phyloP scores from a whole-genome alignment of 345 rosid species.

The Camelina neglecta region DNA sequence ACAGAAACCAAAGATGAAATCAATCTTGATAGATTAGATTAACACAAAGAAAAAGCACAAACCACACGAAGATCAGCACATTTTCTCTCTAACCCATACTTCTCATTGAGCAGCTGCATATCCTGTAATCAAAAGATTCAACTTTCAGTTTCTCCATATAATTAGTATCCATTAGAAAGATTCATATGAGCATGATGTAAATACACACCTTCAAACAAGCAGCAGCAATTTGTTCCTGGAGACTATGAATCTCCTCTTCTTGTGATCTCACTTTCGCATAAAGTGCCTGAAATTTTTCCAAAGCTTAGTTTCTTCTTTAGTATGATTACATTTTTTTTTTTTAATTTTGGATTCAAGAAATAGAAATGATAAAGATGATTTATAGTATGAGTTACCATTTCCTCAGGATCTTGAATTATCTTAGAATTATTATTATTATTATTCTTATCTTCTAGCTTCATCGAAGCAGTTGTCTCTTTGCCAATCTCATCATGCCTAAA shows the following conservation, averaged over 20 bases:
- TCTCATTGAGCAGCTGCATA: conserved; percentile 79
- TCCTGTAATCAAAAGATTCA: conserved; percentile 60
- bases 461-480: conserved; percentile 47
- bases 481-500: conserved; percentile 51
- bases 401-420: conserved; percentile 61
- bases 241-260: conserved; percentile 75
- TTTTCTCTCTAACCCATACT: conserved; percentile 78
- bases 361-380: conserved; percentile 1
- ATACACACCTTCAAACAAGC: conserved; percentile 64
- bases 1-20: conserved; percentile 31
- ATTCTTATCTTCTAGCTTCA: conserved; percentile 47
- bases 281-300: conserved; percentile 56
- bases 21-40: background rate
- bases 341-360: background rate
- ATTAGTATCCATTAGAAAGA: background rate
- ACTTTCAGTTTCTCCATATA: conserved; percentile 13
- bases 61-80: conserved; percentile 94
- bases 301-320: conserved; percentile 14
- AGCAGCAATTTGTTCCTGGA: conserved; percentile 75
- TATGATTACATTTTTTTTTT: background rate
- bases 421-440: conserved; percentile 47
- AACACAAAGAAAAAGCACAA: conserved; percentile 42
- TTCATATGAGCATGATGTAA: conserved; percentile 9
- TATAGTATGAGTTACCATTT: conserved; percentile 54
- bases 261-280: conserved; percentile 62